Evolutionary conservation across 1,284 basidiomycete species (phyloP).

Genomic region (Cryptococcus hybrid): DNA sequence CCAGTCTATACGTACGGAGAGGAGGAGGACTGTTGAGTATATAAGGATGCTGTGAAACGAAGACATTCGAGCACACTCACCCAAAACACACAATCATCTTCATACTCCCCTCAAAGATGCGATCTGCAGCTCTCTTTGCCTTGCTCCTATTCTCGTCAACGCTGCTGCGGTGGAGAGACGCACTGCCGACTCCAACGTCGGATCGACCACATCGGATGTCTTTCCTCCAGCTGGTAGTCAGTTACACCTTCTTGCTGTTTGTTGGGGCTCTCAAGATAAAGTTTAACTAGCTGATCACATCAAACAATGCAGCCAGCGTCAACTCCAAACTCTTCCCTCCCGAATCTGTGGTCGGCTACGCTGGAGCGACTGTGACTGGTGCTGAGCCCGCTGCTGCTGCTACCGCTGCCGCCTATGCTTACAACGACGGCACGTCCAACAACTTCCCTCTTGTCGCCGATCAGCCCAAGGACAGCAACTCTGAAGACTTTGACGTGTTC

Average conservation of each 20-base stretch:
- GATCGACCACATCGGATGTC: slow-evolving; percentile 28
- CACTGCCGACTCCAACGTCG: slow-evolving; percentile 20
- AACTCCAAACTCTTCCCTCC: slow-evolving; percentile 50
- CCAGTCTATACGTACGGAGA: neutral
- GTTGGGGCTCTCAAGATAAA: neutral
- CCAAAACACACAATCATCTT: no score
- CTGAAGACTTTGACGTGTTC: slow-evolving; percentile 58
- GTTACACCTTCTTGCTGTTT: slow-evolving; percentile 1
- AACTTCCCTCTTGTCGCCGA: slow-evolving; percentile 49
- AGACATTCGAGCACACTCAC: neutral
- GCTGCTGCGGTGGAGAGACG: slow-evolving; percentile 24
- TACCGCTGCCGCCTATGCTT: slow-evolving; percentile 54
- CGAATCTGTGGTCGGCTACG: slow-evolving; percentile 54
- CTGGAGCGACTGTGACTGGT: slow-evolving; percentile 56
- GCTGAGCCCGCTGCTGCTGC: slow-evolving; percentile 55
- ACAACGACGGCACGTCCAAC: slow-evolving; percentile 50
- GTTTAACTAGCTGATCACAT: neutral
- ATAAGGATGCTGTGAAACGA: neutral
- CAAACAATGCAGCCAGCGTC: slow-evolving; percentile 16
- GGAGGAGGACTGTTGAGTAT: neutral
- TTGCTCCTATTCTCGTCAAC: slow-evolving; percentile 25
- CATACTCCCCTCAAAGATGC: neutral
- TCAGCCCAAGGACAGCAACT: slow-evolving; percentile 16
- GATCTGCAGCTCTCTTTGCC: slow-evolving; percentile 14
- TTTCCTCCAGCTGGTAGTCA: slow-evolving; percentile 36